phyloP scores from a whole-genome alignment of 202 grass and related monocot genomes.

The Alloteropsis angusta region DNA sequence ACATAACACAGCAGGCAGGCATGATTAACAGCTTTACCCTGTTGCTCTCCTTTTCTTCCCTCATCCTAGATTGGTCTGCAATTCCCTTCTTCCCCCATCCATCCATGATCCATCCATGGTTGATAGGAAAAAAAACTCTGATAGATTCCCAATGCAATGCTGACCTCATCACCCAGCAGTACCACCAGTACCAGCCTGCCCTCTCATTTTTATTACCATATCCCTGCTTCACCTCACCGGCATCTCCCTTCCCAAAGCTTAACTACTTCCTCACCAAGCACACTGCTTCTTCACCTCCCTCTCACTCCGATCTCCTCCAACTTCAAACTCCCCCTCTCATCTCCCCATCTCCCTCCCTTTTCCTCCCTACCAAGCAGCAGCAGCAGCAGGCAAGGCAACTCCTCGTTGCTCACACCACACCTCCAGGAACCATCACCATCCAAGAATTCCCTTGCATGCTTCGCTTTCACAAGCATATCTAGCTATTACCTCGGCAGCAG shows the following conservation, averaged over 20 bases:
- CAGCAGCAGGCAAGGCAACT: not conserved
- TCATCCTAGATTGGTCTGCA: not conserved
- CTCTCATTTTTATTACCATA: too few species aligned
- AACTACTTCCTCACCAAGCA: slow-evolving; percentile 9
- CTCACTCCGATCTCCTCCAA: not conserved
- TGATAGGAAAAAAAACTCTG: too few species aligned
- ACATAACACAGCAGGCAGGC: not conserved
- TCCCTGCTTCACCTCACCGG: not conserved
- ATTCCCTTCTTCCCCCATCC: not conserved
- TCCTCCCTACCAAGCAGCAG: not conserved
- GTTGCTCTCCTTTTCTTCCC: not conserved
- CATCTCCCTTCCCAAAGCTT: slow-evolving; percentile 1
- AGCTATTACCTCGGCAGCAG: not conserved
- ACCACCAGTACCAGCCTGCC: too few species aligned
- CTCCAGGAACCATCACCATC: not conserved
- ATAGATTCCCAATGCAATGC: not conserved
- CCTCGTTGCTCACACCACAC: not conserved
- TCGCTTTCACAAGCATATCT: not conserved
- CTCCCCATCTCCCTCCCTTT: not conserved
- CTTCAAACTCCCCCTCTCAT: not conserved
- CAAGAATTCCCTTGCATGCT: too few species aligned
- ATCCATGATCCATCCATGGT: too few species aligned
- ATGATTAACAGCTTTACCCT: slow-evolving; percentile 1
- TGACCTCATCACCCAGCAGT: not conserved
- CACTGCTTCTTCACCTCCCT: not conserved